phyloP scores from a whole-genome alignment of 1,284 basidiomycete species.

The Vanrija sp. region DNA sequence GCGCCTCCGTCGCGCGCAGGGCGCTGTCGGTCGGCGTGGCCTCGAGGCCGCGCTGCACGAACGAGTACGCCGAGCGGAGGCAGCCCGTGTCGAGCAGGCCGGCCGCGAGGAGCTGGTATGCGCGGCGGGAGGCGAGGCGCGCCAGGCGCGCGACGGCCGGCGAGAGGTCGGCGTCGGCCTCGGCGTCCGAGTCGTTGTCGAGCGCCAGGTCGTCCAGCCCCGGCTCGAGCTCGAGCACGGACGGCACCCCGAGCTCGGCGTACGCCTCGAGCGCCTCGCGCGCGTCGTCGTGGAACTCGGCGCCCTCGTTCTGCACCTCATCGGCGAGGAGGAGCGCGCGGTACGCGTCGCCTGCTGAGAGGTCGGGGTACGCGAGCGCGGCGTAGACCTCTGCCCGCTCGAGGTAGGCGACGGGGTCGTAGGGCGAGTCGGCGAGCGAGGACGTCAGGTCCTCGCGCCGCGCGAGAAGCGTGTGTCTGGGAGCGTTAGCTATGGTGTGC shows the following conservation, averaged over 20 bases:
- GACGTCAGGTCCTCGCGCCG: neutral
- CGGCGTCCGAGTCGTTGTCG: neutral
- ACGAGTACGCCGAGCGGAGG: constrained; percentile 9
- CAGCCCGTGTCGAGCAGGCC: constrained; percentile 6
- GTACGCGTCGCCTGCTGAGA: constrained; percentile 13
- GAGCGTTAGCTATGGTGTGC: no score
- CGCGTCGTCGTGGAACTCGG: constrained; percentile 10
- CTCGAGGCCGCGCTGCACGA: constrained; percentile 7
- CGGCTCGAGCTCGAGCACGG: neutral
- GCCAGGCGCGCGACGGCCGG: neutral
- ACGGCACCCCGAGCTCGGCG: neutral
- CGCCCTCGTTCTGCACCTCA: constrained; percentile 7
- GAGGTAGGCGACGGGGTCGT: constrained; percentile 11
- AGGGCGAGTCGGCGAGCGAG: constrained; percentile 3
- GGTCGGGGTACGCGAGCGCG: constrained; percentile 10
- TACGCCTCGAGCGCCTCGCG: constrained; percentile 2
- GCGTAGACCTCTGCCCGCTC: neutral
- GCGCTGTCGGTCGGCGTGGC: neutral
- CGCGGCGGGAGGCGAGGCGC: neutral
- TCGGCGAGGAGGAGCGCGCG: constrained; percentile 14
- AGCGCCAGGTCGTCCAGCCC: neutral
- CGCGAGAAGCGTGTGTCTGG: neutral
- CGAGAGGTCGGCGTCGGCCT: neutral
- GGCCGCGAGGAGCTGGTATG: constrained; percentile 9
- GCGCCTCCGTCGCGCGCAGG: neutral